phyloP scores from a whole-genome alignment of 2,329 filamentous ascomycete genomes.

The Alternaria solani region DNA sequence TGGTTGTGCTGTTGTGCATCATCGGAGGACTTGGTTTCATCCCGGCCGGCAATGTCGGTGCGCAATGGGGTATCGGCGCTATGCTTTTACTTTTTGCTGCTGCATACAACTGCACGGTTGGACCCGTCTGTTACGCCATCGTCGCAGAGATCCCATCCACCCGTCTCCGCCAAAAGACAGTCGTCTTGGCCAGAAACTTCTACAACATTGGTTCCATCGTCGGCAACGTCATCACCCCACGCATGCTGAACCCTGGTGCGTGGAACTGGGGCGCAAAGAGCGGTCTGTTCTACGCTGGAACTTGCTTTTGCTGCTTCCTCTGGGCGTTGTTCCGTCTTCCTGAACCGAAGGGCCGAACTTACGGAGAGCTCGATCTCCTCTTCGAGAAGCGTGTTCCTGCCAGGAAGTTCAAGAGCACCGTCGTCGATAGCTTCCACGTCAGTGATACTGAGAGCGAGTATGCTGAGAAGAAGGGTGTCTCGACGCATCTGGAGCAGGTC shows the following conservation, averaged over 20 bases:
- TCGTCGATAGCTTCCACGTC: constrained; percentile 36
- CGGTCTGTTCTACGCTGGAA: constrained; percentile 86
- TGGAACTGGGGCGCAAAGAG: constrained; percentile 78
- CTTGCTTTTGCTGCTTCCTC: constrained; percentile 78
- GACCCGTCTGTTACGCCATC: constrained; percentile 88
- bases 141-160: constrained; percentile 85
- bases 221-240: constrained; percentile 61
- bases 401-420: constrained; percentile 40
- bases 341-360: constrained; percentile 80
- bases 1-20: constrained; percentile 73
- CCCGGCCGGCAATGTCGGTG: constrained; percentile 52
- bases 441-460: constrained; percentile 29
- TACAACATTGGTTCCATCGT: constrained; percentile 81
- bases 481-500: constrained; percentile 39
- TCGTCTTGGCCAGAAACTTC: constrained; percentile 81
- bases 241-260: constrained; percentile 48
- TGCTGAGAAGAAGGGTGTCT: constrained; percentile 34
- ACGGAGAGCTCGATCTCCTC: constrained; percentile 83
- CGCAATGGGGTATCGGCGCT: constrained; percentile 54
- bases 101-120: constrained; percentile 85
- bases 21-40: constrained; percentile 80
- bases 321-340: constrained; percentile 84
- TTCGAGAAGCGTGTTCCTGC: constrained; percentile 66
- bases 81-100: constrained; percentile 59
- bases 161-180: constrained; percentile 87